Evolutionary conservation across 108 stramenopile genomes (phyloP).

Genomic region (Cyclotella sp.): DNA sequence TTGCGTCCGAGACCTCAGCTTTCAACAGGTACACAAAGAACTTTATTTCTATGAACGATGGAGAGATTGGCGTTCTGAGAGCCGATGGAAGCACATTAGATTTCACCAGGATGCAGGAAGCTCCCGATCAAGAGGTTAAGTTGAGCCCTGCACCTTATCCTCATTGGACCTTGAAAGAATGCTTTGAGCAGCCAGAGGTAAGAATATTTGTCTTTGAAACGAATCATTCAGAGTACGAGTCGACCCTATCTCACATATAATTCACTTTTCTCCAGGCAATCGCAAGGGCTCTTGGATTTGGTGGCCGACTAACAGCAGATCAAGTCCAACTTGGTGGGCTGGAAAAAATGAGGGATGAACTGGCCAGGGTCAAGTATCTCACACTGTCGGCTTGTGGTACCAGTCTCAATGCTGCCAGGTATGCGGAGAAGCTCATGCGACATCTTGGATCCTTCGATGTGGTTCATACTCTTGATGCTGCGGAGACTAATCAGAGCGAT

Average conservation of each 20-base stretch:
- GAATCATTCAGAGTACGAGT: too few relatives aligned
- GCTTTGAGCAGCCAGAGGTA: conserved; percentile 59
- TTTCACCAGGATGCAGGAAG: conserved; percentile 84
- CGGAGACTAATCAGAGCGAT: conserved; percentile 90
- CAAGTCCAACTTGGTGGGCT: conserved; percentile 86
- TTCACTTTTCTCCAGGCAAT: conserved; percentile 55
- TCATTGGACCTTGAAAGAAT: conserved; percentile 96
- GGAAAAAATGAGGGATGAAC: conserved; percentile 73
- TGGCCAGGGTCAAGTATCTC: conserved; percentile 85
- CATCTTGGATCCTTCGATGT: conserved; percentile 93
- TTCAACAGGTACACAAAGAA: conserved; percentile 98
- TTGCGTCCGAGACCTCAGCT: conserved; percentile 97
- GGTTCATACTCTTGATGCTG: conserved; percentile 90
- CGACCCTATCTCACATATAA: conserved; percentile 63
- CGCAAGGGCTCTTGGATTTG: conserved; percentile 92
- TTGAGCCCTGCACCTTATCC: conserved; percentile 92
- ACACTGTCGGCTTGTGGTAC: conserved; percentile 97
- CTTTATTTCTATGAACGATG: conserved; percentile 98
- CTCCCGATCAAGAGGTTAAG: conserved; percentile 93
- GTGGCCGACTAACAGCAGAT: conserved; percentile 79
- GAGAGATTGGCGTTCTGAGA: conserved; percentile 96
- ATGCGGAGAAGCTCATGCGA: conserved; percentile 98
- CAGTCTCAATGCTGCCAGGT: conserved; percentile 91
- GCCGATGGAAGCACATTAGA: conserved; percentile 93
- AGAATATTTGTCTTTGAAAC: too few relatives aligned